Evolutionary conservation across 768 basidiomycete genomes (phyloP), one percentile per base, ranked within the genome.

Genomic region (Tulasnella sp.): DNA sequence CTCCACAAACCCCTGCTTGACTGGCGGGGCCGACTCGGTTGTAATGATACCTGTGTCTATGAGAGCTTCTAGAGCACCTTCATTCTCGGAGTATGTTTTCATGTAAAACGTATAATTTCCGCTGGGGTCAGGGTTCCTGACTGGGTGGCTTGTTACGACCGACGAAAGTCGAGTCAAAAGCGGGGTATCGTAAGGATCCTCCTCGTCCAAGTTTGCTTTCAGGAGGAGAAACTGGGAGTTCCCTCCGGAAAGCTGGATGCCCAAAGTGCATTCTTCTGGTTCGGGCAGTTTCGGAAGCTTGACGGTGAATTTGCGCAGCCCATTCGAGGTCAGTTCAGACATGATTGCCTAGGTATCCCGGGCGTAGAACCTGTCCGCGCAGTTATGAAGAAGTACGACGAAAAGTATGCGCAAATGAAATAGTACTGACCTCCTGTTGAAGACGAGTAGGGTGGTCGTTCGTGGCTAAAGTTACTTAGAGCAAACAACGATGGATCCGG

Each of bases 71-170:
- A 81, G 39, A 15, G 81, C 16, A 0, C 79, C 79, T 2, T 29
- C 6, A 42, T 82, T 82, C 73, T 81, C 81, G n/a, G 72, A 71
- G 73, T 82, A 82, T 11, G 75, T 74, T 67, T 82, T 82, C 55
- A 81, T 77, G 78, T 74, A 61, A 48, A 67, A 69, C 2, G 44
- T 51, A 73, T 75, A 35, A 69, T 55, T 32, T 18, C 20, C 37
- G 11, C 11, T 20, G 7, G 61, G 6, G 35, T 55, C 18, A n/a
- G 57, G 35, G n/a, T 40, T 70, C 48, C 69, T 15, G 76, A 77
- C 18, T 70, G 29, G 76, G 35, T 77, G 76, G 13, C 39, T 39
- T 26, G 32, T 42, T 32, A 77, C 39, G 39, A 77, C n/a, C 11
- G 76, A 71, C 26, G 76, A 77, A 37, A 77, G 67, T 16, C 76